Evolutionary conservation across 345 rosid species (phyloP), one percentile per base, ranked within the genome.

Genomic region (Hibiscus tridactylites): DNA sequence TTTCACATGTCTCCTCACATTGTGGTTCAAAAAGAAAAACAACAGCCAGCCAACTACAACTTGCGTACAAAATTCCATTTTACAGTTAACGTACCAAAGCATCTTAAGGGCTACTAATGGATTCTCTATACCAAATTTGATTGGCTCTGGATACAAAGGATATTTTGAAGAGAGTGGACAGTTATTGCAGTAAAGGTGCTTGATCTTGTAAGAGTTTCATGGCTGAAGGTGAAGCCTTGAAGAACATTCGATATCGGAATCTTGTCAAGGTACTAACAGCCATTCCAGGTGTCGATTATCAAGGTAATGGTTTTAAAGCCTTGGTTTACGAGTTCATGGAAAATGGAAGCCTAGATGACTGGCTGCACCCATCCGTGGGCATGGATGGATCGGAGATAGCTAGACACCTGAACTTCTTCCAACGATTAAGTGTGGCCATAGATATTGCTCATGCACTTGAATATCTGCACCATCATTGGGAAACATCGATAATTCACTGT

Each of bases 231-330:
- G 54, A 50, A 4, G 54, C 54, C 6, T 50, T 50, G 17, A 42
- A 61, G 49, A 80, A 53, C 11, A 56, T 80, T 24, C 71, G 80
- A 26, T 86, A 81, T 57, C 68, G 85, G 12, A 84, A 88, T 71
- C 87, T 88, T 12, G 59, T 84, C 57, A 80, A 80, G 61, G 16
- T 85, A 33, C 2, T 84, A 6, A 76, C 87, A 0, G 73, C 19
- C 2, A 28, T 37, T 53, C 53, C 72, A 15, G 39, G 62, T 16
- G 15, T 69, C 3, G 72, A 69, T 16, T 54, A 49, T 11, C 58
- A 69, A 2, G 72, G 61, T 0, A 52, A 21, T 53, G 58, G 21
- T 21, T 21, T 21, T 21, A 21, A 21, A 21, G 21, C 21, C 21
- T 21, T 21, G 21, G 21, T 21, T 21, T 21, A 21, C 21, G 21